Conservation (phyloP, 1,284 basidiomycete species). For the Thelephora terrestris region DNA sequence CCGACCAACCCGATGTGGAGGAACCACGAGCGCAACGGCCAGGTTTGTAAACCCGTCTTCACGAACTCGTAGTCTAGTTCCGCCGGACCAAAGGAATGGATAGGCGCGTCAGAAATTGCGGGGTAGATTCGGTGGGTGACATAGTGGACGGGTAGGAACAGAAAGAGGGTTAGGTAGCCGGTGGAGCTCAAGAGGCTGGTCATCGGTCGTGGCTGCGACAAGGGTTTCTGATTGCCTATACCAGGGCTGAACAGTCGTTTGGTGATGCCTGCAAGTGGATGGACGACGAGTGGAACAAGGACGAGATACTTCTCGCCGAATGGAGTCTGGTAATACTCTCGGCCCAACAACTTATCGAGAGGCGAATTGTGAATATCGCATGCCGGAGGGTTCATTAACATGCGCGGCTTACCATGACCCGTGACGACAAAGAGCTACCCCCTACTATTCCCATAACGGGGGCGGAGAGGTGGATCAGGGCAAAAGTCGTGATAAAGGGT, state of each 20-base stretch:
- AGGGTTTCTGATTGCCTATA: background rate
- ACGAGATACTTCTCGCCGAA: slow-evolving; percentile 57
- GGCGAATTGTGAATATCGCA: background rate
- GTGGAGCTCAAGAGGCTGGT: slow-evolving; percentile 40
- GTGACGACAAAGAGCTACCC: slow-evolving; percentile 52
- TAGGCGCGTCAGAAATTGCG: slow-evolving; percentile 31
- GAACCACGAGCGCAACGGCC: slow-evolving; percentile 49
- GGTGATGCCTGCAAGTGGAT: slow-evolving; percentile 41
- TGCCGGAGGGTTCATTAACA: background rate
- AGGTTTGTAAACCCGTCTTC: slow-evolving; percentile 48
- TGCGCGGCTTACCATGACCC: slow-evolving; percentile 46
- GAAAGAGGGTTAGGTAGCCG: slow-evolving; percentile 40
- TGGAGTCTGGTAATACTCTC: slow-evolving; percentile 69
- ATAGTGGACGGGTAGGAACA: slow-evolving; percentile 56
- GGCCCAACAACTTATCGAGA: slow-evolving; percentile 48
- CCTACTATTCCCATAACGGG: slow-evolving; percentile 58
- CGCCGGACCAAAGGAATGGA: slow-evolving; percentile 49
- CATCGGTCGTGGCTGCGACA: slow-evolving; percentile 27
- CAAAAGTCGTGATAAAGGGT: slow-evolving; percentile 54
- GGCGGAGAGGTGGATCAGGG: slow-evolving; percentile 59
- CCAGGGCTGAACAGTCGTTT: slow-evolving; percentile 39
- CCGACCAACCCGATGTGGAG: slow-evolving; percentile 49
- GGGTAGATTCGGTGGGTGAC: slow-evolving; percentile 50
- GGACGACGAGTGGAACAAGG: slow-evolving; percentile 46
- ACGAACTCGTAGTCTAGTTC: slow-evolving; percentile 72